Conservation (phyloP, 179 eudicot species). For the Beta macrorhiza region DNA sequence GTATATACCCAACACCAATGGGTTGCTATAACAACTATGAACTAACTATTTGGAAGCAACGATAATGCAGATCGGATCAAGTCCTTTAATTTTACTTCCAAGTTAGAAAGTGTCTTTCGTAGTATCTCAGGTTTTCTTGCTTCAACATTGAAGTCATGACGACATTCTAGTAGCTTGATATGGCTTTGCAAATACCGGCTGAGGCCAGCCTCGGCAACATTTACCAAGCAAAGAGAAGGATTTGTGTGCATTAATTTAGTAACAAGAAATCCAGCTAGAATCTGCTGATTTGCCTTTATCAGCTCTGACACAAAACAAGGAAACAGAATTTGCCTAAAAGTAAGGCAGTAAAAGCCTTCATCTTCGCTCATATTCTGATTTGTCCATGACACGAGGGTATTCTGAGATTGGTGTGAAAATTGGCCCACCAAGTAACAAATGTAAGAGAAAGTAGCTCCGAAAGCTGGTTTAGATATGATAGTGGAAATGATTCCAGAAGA, state of each 20-base stretch:
- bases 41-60: slow-evolving; percentile 37
- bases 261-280: slow-evolving; percentile 81
- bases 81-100: slow-evolving; percentile 43
- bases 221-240: slow-evolving; percentile 73
- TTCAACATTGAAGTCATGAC: slow-evolving; percentile 23
- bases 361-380: slow-evolving; percentile 23
- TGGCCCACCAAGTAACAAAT: slow-evolving; percentile 71
- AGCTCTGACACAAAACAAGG: slow-evolving; percentile 80
- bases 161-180: slow-evolving; percentile 41
- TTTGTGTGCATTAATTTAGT: slow-evolving; percentile 86
- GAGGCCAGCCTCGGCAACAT: slow-evolving; percentile 73
- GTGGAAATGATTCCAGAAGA: slow-evolving; percentile 61
- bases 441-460: slow-evolving; percentile 65
- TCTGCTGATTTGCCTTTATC: slow-evolving; percentile 75
- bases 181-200: slow-evolving; percentile 56
- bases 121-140: slow-evolving; percentile 37
- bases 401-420: slow-evolving; percentile 68
- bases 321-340: slow-evolving; percentile 57
- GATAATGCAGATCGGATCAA: slow-evolving; percentile 56
- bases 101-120: slow-evolving; percentile 40
- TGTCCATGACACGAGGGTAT: slow-evolving; percentile 37
- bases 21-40: slow-evolving; percentile 8
- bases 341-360: slow-evolving; percentile 25
- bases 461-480: slow-evolving; percentile 53
- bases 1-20: neutral